Percentiles rank a stretch among this genome's conserved stretches.
Evolutionary conservation across 139 green algal genomes (phyloP).

Genomic region (Picocystis salinarum): DNA sequence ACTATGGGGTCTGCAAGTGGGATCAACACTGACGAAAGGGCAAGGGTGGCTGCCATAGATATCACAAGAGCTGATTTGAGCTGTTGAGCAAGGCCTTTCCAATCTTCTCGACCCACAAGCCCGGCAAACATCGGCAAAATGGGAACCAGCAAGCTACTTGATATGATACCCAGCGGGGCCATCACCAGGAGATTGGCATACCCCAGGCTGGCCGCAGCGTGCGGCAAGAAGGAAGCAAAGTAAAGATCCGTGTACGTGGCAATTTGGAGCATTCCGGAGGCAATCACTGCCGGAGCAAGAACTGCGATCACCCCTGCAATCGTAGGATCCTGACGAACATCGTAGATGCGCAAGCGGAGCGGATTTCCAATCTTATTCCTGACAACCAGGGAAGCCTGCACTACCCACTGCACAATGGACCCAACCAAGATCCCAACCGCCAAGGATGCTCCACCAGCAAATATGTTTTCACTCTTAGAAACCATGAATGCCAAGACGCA

Average conservation of each 20-base stretch:
- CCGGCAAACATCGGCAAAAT: constrained; percentile 17
- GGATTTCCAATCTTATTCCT: neutral
- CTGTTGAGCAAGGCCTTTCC: neutral
- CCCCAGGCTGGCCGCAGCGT: constrained; percentile 14
- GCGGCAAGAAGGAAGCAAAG: constrained; percentile 24
- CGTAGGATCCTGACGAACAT: neutral
- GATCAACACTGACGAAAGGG: constrained; percentile 12
- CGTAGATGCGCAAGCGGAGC: neutral
- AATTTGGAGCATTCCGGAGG: constrained; percentile 23
- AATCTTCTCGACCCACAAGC: neutral
- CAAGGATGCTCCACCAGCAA: neutral
- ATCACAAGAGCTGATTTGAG: constrained; percentile 5
- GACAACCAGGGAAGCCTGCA: neutral
- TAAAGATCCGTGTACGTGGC: constrained; percentile 31
- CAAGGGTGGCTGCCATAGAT: constrained; percentile 11
- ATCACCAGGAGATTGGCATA: constrained; percentile 12
- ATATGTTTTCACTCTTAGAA: no score
- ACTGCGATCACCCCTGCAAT: neutral
- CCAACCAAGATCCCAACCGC: neutral
- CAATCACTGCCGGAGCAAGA: constrained; percentile 13
- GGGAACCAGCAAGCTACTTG: constrained; percentile 18
- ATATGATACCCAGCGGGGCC: constrained; percentile 22
- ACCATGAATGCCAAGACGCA: neutral
- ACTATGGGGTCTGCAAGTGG: constrained; percentile 9
- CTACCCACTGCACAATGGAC: neutral